These are phyloP conservation scores for Fragilariopsis cylindrus DNA, from an alignment of 108 stramenopile genomes.

Conservation along the genomic window DNA sequence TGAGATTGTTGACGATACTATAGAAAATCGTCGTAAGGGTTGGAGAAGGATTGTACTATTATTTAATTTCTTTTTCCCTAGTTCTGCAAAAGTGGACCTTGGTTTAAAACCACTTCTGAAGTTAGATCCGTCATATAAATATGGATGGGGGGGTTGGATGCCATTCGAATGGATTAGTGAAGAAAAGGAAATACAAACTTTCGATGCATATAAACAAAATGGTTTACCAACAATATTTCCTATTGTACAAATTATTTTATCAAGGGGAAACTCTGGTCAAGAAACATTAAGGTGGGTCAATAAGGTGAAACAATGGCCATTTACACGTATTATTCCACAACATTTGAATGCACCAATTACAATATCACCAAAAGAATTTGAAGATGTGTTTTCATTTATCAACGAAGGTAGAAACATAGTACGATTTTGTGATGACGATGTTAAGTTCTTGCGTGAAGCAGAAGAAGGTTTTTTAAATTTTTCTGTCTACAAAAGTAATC, in stretches of 20 bases:
- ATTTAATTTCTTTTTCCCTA: slow-evolving; percentile 59
- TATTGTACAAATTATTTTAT: slow-evolving; percentile 60
- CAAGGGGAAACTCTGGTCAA: slow-evolving; percentile 31
- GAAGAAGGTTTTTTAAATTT: slow-evolving; percentile 40
- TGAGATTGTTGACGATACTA: slow-evolving; percentile 49
- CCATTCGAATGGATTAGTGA: slow-evolving; percentile 38
- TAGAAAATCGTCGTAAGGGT: slow-evolving; percentile 56
- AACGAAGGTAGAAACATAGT: slow-evolving; percentile 29
- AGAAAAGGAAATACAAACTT: slow-evolving; percentile 16
- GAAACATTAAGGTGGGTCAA: slow-evolving; percentile 39
- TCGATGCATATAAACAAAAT: slow-evolving; percentile 29
- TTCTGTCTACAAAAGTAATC: slow-evolving; percentile 32
- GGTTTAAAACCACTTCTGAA: slow-evolving; percentile 25
- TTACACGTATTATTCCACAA: slow-evolving; percentile 51
- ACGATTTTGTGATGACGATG: slow-evolving; percentile 49
- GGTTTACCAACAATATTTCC: slow-evolving; percentile 45
- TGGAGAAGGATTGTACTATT: slow-evolving; percentile 58
- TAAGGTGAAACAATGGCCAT: slow-evolving; percentile 43
- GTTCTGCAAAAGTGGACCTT: slow-evolving; percentile 25
- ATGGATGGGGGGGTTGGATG: slow-evolving; percentile 46
- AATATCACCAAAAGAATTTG: slow-evolving; percentile 44
- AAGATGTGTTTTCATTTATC: slow-evolving; percentile 42
- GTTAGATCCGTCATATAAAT: slow-evolving; percentile 17
- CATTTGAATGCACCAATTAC: slow-evolving; percentile 55
- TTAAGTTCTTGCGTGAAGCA: slow-evolving; percentile 32